Conservation (phyloP, 2,329 filamentous ascomycete genomes). For the Ophiostoma sp. region DNA sequence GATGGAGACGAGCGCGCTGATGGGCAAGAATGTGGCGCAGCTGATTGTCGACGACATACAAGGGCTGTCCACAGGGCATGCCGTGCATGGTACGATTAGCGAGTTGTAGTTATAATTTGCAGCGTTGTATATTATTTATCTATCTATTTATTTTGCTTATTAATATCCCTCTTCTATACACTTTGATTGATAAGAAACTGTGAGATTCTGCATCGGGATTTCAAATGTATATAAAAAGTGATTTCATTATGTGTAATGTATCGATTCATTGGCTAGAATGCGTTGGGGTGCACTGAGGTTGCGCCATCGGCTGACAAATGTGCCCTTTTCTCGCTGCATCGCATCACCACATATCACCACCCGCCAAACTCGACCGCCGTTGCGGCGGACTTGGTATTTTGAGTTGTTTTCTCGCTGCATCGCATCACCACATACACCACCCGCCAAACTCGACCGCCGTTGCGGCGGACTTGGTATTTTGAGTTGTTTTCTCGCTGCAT, state of each 20-base stretch:
- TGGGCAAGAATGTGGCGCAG: conserved; percentile 78
- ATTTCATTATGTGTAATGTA: neutral
- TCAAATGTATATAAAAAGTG: neutral
- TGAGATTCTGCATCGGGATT: neutral
- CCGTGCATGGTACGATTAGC: neutral
- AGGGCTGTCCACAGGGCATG: conserved; percentile 23
- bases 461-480: conserved; percentile 6
- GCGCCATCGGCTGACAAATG: conserved; percentile 9
- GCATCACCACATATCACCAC: neutral
- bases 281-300: neutral
- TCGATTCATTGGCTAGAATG: too few relatives aligned
- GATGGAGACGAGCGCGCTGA: conserved; percentile 93
- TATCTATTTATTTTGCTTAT: neutral
- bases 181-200: neutral
- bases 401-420: neutral
- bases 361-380: neutral
- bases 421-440: neutral
- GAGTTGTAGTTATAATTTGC: conserved; percentile 12
- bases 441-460: neutral
- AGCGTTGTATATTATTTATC: neutral
- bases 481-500: too few relatives aligned
- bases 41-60: conserved; percentile 57
- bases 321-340: neutral
- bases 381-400: conserved; percentile 3
- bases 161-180: neutral